Percentiles rank a stretch among this genome's conserved stretches.
These are phyloP conservation scores for Candida odintsovae DNA, from an alignment of 805 yeast species.

Conservation along the genomic window DNA sequence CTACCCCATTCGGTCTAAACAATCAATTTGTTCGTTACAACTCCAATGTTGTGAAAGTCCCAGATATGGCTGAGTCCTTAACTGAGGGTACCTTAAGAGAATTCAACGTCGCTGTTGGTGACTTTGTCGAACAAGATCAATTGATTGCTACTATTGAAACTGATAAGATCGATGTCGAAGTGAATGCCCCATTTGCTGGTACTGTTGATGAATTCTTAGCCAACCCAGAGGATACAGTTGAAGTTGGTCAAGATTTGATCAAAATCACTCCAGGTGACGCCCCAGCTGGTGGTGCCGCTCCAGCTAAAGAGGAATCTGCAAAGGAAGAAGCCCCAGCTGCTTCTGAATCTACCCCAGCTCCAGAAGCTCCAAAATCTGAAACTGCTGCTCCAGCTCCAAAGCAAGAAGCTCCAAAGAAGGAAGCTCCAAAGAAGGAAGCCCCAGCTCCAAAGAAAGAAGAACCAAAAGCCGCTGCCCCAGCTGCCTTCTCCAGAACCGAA, in stretches of 20 bases:
- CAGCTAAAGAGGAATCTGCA: conserved; percentile 21
- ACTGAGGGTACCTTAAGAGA: conserved; percentile 90
- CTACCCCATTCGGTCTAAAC: not conserved
- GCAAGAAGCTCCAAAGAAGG: conserved; percentile 29
- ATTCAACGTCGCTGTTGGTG: conserved; percentile 75
- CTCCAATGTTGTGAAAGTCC: conserved; percentile 71
- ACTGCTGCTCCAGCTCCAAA: conserved; percentile 22
- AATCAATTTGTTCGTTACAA: conserved; percentile 25
- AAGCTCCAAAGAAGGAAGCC: conserved; percentile 25
- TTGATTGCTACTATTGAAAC: conserved; percentile 95
- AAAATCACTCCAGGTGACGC: conserved; percentile 76
- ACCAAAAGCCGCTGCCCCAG: conserved; percentile 30
- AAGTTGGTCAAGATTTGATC: conserved; percentile 89
- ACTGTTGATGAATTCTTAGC: conserved; percentile 80
- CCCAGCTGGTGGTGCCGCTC: conserved; percentile 50
- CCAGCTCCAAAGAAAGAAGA: conserved; percentile 20
- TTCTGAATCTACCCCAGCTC: conserved; percentile 24
- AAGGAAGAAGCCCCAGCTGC: conserved; percentile 13
- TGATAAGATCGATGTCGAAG: conserved; percentile 96
- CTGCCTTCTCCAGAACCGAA: conserved; percentile 73
- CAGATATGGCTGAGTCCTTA: conserved; percentile 97
- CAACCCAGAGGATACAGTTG: conserved; percentile 85
- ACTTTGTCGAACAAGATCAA: conserved; percentile 80
- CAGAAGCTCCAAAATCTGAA: conserved; percentile 22
- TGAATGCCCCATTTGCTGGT: conserved; percentile 90